Evolutionary conservation across 2,329 filamentous ascomycete species (phyloP).

Genomic region (Talaromyces sp.): DNA sequence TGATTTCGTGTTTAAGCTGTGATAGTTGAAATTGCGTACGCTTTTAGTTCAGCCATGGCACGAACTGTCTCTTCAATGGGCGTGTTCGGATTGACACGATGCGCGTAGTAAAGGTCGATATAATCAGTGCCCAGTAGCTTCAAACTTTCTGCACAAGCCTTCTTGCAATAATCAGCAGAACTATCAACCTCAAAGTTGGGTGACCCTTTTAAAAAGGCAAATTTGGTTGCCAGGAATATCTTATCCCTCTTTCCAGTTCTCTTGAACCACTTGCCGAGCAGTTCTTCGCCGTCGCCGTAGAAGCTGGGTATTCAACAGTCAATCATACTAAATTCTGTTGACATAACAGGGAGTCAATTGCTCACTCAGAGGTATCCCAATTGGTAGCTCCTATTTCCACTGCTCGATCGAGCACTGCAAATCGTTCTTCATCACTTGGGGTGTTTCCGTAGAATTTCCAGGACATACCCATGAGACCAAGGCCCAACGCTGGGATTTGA

Average conservation of each 20-base stretch:
- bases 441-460: constrained; percentile 28
- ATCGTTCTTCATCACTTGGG: constrained; percentile 41
- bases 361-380: constrained; percentile 42
- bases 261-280: constrained; percentile 16
- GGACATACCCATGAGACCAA: constrained; percentile 14
- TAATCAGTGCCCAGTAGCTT: constrained; percentile 39
- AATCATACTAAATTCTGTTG: background rate
- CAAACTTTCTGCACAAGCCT: constrained; percentile 44
- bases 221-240: constrained; percentile 55
- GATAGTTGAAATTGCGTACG: background rate
- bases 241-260: constrained; percentile 28
- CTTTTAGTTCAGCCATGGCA: constrained; percentile 44
- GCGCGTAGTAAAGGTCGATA: constrained; percentile 51
- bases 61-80: constrained; percentile 42
- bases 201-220: constrained; percentile 33
- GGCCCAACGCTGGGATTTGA: constrained; percentile 3
- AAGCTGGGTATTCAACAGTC: constrained; percentile 30
- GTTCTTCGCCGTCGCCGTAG: constrained; percentile 14
- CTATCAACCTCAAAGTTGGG: constrained; percentile 29
- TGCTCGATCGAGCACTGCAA: constrained; percentile 47
- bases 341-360: background rate
- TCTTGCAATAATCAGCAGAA: constrained; percentile 27
- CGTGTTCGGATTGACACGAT: constrained; percentile 41
- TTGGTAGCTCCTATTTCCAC: constrained; percentile 43
- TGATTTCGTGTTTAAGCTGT: background rate